Evolutionary conservation across 2,329 filamentous ascomycete genomes (phyloP), one percentile per base, ranked within the genome.

Genomic region (Arthrinium phaeospermum): DNA sequence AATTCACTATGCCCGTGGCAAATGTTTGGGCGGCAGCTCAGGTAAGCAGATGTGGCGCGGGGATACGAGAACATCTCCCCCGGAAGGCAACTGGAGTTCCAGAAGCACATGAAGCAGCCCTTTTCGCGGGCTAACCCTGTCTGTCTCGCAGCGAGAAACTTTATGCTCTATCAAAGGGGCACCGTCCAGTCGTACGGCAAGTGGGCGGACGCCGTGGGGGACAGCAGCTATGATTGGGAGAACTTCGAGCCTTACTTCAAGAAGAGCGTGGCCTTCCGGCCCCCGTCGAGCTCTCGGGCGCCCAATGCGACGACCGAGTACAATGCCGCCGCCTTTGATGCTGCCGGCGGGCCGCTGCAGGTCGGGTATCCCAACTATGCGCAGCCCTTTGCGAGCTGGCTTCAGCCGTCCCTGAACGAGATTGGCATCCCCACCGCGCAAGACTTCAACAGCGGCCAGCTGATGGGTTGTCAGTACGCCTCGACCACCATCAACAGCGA

Each of bases 341-440:
- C 47, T 2, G n/a, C 53, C 2, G 80, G 79, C 3, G 81, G 81
- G 71, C 81, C 2, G 90, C 93, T 99, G 85, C 99, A 99, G 87
- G 96, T 98, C 86, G 96, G 96, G 84, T 99, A 98, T 87, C 96
- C 96, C 81, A 84, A 85, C 69, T 86, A 79, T 49, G 83, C 79
- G 5, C 77, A 81, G 72, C 76, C 82, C 0, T 83, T 84, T 37
- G 78, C 80, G 6, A 83, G 80, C 13, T 86, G 82, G 82, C 80
- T 80, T 75, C 77, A 75, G 12, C 75, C 76, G 16, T 84, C 80
- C 1, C 78, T 87, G 71, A 74, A 83, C 24, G 80, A 80, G 0
- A 81, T 86, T n/a, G 85, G 86, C 0, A 77, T 88, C 41, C 74
- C 78, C 12, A 67, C 74, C 0, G 77, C 77, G 0, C 30, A 77